Base-by-base conservation (phyloP, 495 filamentous ascomycete species). In the Hypoxylon perforatum region DNA sequence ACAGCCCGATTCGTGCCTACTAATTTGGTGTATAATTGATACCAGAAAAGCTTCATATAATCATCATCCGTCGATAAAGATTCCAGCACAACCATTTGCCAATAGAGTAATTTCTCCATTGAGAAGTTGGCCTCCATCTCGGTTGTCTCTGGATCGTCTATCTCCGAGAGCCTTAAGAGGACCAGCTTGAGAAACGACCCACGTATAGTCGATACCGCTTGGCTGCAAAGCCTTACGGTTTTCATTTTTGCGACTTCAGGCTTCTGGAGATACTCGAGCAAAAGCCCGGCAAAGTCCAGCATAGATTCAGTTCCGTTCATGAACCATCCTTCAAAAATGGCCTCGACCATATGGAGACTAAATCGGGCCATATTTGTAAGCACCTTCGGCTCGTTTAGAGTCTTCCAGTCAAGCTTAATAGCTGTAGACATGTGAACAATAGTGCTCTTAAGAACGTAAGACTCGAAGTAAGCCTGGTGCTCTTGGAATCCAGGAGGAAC, bases 271-370 rank as follows among this genome's bases (percentile, higher is more conserved):
- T 96, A 92, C 71, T 98, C 94, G 14, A 99, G 75, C 18, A 97
- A 74, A 6, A 85, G 85, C 1, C 93, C 95, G n/a, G 90, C 84
- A 64, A 96, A 96, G 67, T 98, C 92, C n/a, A 97, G 78, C 52
- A 91, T 86, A 2, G 87, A 80, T 51, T 91, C 88, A 9, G 90
- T 92, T 4, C 94, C 95, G 61, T 93, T 87, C 42, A 97, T 84
- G 70, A 97, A 97, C 92, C 92, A 97, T 28, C 95, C 95, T 77
- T 99, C 95, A 67, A 92, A 97, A 14, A 97, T 87, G 25, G 92
- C 91, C 77, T 99, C 96, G 0, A 87, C 85, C 70, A 97, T 83
- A 72, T 97, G 92, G 0, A 86, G 80, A 22, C 88, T 85, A 56
- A 96, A 90, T 17, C 93, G 87, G 1, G 89, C 85, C 71, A 99